Percentiles rank a stretch among this genome's conserved stretches.
phyloP scores from a whole-genome alignment of 73 alveolate genomes.

The Paramecium caudatum region DNA sequence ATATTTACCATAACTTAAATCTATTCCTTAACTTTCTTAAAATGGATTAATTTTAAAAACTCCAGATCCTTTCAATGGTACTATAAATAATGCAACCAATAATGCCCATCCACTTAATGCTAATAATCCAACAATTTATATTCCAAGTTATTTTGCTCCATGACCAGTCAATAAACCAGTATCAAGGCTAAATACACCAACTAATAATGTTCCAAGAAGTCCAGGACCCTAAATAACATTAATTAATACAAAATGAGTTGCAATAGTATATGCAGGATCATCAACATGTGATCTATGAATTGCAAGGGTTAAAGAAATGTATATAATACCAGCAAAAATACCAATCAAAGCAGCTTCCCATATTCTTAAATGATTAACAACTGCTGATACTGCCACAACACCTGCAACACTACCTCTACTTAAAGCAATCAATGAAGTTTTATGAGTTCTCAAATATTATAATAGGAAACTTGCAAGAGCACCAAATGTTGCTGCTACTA shows the following conservation, averaged over 20 bases:
- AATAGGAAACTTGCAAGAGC: background rate
- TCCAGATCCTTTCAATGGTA: constrained; percentile 63
- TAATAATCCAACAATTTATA: constrained; percentile 29
- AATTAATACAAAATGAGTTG: constrained; percentile 36
- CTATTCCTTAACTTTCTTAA: constrained; percentile 34
- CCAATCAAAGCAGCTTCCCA: constrained; percentile 61
- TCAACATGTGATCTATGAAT: constrained; percentile 12
- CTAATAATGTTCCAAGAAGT: background rate
- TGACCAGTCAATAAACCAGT: constrained; percentile 32
- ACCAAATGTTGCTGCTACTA: constrained; percentile 30
- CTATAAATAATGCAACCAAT: background rate
- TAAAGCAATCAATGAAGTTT: constrained; percentile 31
- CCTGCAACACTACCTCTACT: constrained; percentile 65
- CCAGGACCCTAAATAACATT: constrained; percentile 29
- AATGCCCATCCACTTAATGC: constrained; percentile 58
- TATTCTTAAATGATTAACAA: background rate
- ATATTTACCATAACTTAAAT: constrained; percentile 8
- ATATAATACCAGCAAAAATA: background rate
- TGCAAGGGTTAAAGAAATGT: background rate
- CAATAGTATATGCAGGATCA: constrained; percentile 59
- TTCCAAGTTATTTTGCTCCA: constrained; percentile 53
- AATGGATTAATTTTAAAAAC: constrained; percentile 9
- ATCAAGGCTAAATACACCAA: background rate
- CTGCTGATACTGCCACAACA: constrained; percentile 49
- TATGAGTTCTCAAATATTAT: constrained; percentile 16